Conservation (phyloP, 129 eudicot genomes). For the Tanacetum coccineum region DNA sequence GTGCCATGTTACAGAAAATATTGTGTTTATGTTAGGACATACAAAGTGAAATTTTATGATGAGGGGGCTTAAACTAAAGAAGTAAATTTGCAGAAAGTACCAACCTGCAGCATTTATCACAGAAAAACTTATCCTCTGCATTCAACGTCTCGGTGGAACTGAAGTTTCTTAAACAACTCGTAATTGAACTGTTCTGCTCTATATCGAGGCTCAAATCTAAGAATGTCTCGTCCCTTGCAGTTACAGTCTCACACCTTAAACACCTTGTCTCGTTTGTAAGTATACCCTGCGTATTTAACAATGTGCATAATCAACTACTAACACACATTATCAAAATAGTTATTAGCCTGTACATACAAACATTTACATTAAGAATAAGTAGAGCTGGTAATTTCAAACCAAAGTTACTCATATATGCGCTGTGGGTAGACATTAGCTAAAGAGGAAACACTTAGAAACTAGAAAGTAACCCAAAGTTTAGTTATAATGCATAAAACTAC, state of each 20-base stretch:
- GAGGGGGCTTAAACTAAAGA: neutral
- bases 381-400: neutral
- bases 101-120: constrained; percentile 85
- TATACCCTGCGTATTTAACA: constrained; percentile 22
- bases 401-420: neutral
- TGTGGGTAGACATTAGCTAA: neutral
- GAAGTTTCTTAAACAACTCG: constrained; percentile 66
- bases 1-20: no score
- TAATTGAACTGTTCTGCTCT: constrained; percentile 75
- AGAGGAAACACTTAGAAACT: neutral
- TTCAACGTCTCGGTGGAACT: constrained; percentile 85
- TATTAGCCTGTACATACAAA: neutral
- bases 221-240: constrained; percentile 77
- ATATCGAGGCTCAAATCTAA: constrained; percentile 73
- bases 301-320: neutral
- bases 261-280: constrained; percentile 73
- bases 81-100: neutral
- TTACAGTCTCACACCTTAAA: constrained; percentile 74
- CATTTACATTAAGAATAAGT: constrained; percentile 11
- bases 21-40: no score
- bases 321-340: neutral
- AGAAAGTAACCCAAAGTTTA: neutral
- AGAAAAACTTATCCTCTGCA: constrained; percentile 87
- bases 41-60: no score
- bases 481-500: neutral